These are phyloP conservation scores for Trifolium pratense DNA, from an alignment of 306 rosid species.

Conservation along the genomic window DNA sequence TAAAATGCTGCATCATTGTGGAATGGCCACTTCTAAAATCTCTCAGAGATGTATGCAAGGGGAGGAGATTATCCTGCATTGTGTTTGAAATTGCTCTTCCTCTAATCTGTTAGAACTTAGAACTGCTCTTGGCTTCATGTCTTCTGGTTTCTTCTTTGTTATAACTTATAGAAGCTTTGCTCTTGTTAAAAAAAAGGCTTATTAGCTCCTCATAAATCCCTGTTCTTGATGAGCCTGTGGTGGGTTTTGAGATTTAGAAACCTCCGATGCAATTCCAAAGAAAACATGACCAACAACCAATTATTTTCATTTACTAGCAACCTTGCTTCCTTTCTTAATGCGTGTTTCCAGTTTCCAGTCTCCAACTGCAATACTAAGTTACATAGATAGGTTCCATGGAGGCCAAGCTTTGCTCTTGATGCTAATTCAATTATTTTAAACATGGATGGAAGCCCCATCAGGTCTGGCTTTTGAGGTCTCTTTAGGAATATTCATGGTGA, in stretches of 20 bases:
- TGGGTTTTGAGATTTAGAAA: neutral
- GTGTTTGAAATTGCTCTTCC: neutral
- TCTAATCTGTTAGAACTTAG: neutral
- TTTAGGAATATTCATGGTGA: slow-evolving; percentile 9
- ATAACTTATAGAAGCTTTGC: neutral
- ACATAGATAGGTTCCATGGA: neutral
- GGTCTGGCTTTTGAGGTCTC: neutral
- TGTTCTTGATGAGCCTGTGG: neutral
- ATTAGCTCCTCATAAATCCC: neutral
- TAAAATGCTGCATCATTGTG: neutral
- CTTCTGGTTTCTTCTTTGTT: neutral
- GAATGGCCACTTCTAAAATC: neutral
- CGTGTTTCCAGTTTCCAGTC: neutral
- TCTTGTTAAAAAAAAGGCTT: neutral
- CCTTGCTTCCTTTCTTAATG: neutral
- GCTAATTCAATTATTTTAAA: neutral
- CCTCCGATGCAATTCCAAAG: neutral
- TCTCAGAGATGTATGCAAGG: neutral
- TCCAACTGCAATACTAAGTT: neutral
- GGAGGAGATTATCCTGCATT: neutral
- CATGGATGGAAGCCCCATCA: neutral
- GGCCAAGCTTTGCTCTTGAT: neutral
- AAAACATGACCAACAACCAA: neutral
- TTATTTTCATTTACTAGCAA: neutral
- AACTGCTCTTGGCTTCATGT: neutral